A percentile compares a stretch with the other conserved stretches of the same genome.
These are phyloP conservation scores for Akanthomyces dipterigenus DNA, from an alignment of 2,329 filamentous ascomycete species.

Conservation along the genomic window DNA sequence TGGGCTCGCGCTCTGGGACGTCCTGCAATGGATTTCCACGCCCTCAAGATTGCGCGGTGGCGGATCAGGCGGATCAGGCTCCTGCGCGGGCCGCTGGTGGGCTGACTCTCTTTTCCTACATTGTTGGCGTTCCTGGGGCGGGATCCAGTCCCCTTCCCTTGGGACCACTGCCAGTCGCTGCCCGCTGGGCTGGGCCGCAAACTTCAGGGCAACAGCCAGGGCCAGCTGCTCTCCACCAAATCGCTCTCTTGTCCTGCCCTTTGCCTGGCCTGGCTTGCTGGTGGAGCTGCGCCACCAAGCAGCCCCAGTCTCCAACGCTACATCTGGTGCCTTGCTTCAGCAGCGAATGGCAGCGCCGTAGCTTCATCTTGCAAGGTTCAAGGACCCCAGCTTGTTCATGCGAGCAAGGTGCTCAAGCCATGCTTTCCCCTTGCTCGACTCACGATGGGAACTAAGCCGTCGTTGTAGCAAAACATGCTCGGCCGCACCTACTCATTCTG, in stretches of 20 bases:
- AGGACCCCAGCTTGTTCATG: constrained; percentile 8
- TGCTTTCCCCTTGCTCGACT: constrained; percentile 2
- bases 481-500: neutral
- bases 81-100: constrained; percentile 7
- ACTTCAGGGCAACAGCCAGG: constrained; percentile 11
- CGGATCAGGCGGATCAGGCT: constrained; percentile 11
- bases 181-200: constrained; percentile 8
- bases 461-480: neutral
- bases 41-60: constrained; percentile 11
- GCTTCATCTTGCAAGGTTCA: constrained; percentile 1
- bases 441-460: neutral
- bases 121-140: constrained; percentile 3
- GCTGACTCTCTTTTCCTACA: neutral
- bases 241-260: neutral
- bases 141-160: neutral
- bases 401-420: constrained; percentile 6
- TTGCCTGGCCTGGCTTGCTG: neutral
- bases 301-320: neutral
- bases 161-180: neutral
- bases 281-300: neutral
- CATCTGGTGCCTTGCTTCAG: constrained; percentile 6
- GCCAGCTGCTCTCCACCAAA: constrained; percentile 2
- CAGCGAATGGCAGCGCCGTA: neutral
- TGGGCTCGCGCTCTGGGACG: neutral
- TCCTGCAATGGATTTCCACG: constrained; percentile 5